These are phyloP conservation scores for Agastache rugosa DNA, from an alignment of 257 asterid genomes.

Conservation along the genomic window DNA sequence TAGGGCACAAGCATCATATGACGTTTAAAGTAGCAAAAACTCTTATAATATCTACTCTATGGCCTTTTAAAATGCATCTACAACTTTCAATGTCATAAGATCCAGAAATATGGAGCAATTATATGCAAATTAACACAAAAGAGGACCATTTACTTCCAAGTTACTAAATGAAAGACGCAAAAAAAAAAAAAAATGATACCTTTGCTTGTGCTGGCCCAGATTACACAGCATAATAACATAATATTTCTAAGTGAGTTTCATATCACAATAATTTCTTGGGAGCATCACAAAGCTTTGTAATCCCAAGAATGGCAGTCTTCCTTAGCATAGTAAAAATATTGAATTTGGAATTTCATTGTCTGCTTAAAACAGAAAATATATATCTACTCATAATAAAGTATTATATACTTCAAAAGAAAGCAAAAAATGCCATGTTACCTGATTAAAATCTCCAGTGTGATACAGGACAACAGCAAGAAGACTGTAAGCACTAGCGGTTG, in stretches of 20 bases:
- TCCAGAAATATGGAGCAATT: conserved; percentile 14
- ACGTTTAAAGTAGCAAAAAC: conserved; percentile 18
- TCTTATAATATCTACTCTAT: conserved; percentile 6
- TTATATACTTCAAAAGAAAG: conserved; percentile 18
- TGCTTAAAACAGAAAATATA: not conserved
- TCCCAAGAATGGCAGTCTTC: conserved; percentile 6
- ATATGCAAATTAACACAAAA: conserved; percentile 13
- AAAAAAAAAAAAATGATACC: not conserved
- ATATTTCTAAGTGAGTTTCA: not conserved
- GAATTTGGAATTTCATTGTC: not conserved
- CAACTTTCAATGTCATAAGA: not conserved
- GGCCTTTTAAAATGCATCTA: conserved; percentile 1
- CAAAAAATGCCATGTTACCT: conserved; percentile 50
- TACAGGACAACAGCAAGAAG: conserved; percentile 98
- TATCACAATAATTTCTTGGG: conserved; percentile 3
- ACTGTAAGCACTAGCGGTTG: conserved; percentile 97
- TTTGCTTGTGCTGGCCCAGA: not conserved
- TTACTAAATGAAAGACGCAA: not conserved
- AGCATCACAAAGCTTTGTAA: conserved; percentile 16
- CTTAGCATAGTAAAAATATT: not conserved
- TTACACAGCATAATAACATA: conserved; percentile 2
- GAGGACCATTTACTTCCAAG: not conserved
- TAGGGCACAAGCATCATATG: conserved; percentile 19
- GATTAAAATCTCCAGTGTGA: conserved; percentile 99
- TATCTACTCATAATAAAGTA: conserved; percentile 1